A percentile compares a stretch with the other conserved stretches of the same genome.
Evolutionary conservation across 179 eudicot genomes (phyloP).

Genomic region (Silene vulgaris): DNA sequence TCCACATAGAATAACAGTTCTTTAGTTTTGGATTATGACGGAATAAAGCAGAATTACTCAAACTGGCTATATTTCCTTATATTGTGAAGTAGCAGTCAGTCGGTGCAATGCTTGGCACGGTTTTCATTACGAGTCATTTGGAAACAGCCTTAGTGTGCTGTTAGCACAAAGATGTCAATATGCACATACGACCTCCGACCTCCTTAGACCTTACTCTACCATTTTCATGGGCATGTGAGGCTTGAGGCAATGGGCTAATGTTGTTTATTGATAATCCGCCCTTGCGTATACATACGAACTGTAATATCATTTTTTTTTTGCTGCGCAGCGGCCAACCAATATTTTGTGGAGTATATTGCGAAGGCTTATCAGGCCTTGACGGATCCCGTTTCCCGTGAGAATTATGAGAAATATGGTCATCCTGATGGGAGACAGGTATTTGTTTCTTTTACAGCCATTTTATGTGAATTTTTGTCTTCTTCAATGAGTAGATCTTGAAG

Average conservation of each 20-base stretch:
- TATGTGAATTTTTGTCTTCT: not conserved
- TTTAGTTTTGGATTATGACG: not conserved
- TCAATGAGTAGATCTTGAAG: not conserved
- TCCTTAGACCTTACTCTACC: not conserved
- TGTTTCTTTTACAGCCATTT: not conserved
- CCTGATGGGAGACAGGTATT: constrained; percentile 97
- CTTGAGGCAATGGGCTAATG: not conserved
- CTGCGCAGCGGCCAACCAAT: constrained; percentile 66
- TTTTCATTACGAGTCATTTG: not conserved
- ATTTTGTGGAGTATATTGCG: constrained; percentile 81
- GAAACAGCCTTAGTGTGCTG: not conserved
- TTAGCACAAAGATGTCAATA: not conserved
- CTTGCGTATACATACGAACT: not conserved
- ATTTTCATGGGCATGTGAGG: not conserved
- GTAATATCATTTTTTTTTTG: constrained; percentile 14
- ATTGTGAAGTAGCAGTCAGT: not conserved
- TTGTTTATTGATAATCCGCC: not conserved
- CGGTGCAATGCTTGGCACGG: not conserved
- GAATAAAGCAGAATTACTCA: not conserved
- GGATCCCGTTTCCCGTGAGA: constrained; percentile 87
- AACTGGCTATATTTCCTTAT: not conserved
- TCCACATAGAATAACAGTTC: not conserved
- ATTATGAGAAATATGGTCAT: constrained; percentile 93
- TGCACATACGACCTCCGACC: not conserved
- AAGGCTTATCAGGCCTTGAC: constrained; percentile 96